phyloP scores from a whole-genome alignment of 2,329 filamentous ascomycete genomes.

The Ceratocystiopsis sp. region DNA sequence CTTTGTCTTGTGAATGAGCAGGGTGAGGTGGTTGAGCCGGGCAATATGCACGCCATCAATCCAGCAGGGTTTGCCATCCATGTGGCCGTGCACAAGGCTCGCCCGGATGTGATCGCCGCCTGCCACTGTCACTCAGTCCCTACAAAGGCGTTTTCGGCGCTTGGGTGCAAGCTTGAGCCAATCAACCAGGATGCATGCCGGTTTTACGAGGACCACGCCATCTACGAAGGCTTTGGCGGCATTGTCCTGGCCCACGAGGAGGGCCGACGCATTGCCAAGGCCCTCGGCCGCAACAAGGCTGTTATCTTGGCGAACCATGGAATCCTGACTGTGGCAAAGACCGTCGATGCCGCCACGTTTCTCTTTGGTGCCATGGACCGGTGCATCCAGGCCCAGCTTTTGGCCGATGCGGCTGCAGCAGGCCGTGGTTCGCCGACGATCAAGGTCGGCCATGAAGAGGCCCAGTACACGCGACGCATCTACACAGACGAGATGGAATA shows the following conservation, averaged over 20 bases:
- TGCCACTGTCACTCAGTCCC: conserved; percentile 50
- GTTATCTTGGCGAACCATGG: conserved; percentile 56
- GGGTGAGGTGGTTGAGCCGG: conserved; percentile 47
- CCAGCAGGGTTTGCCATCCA: conserved; percentile 56
- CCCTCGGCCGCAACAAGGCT: conserved; percentile 43
- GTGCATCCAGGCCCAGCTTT: conserved; percentile 48
- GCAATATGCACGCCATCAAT: conserved; percentile 34
- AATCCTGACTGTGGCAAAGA: conserved; percentile 48
- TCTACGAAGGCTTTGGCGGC: conserved; percentile 40
- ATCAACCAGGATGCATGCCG: conserved; percentile 48
- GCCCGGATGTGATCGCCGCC: conserved; percentile 47
- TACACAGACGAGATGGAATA: too few relatives aligned
- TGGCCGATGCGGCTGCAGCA: conserved; percentile 34
- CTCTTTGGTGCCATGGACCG: conserved; percentile 51
- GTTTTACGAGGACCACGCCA: conserved; percentile 47
- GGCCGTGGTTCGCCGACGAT: conserved; percentile 4
- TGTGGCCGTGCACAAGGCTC: conserved; percentile 45
- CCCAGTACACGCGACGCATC: conserved; percentile 1
- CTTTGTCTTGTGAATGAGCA: conserved; percentile 47
- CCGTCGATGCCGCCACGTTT: conserved; percentile 58
- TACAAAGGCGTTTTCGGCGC: conserved; percentile 50
- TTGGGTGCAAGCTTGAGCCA: conserved; percentile 49
- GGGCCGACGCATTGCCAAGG: conserved; percentile 42
- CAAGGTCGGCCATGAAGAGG: conserved; percentile 19
- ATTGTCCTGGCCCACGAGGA: conserved; percentile 43